Evolutionary conservation across 176 grass and related monocot genomes (phyloP).

Genomic region (Zizania latifolia): DNA sequence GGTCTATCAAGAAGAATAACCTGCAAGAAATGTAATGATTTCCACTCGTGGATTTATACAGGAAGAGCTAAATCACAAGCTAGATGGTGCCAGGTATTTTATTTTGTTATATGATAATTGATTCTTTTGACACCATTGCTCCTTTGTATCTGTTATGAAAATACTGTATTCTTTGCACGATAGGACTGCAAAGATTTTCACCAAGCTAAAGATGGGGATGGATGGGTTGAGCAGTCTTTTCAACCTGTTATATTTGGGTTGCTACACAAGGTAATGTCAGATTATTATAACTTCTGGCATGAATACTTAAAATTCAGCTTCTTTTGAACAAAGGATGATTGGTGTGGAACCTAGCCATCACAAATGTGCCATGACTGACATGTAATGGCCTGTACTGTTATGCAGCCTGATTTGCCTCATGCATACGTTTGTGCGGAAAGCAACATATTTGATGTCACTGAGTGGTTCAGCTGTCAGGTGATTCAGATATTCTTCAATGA

Average conservation of each 20-base stretch:
- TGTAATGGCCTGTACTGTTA: slow-evolving; percentile 25
- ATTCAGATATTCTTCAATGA: slow-evolving; percentile 22
- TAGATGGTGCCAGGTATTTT: slow-evolving; percentile 96
- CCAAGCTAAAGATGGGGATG: slow-evolving; percentile 98
- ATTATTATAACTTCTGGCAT: slow-evolving; percentile 11
- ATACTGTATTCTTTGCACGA: neutral
- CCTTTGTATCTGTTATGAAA: slow-evolving; percentile 2
- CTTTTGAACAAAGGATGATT: slow-evolving; percentile 4
- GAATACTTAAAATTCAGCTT: neutral
- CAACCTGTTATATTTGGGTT: slow-evolving; percentile 80
- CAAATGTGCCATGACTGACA: slow-evolving; percentile 25
- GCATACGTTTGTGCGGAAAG: slow-evolving; percentile 88
- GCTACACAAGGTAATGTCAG: slow-evolving; percentile 60
- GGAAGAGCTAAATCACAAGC: slow-evolving; percentile 80
- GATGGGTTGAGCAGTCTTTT: slow-evolving; percentile 97
- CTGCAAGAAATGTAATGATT: slow-evolving; percentile 86
- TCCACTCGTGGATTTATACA: slow-evolving; percentile 85
- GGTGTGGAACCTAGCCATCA: neutral
- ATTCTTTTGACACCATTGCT: slow-evolving; percentile 7
- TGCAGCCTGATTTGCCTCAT: slow-evolving; percentile 72
- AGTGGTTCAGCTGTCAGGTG: slow-evolving; percentile 98
- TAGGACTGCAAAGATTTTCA: slow-evolving; percentile 98
- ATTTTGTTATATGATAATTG: neutral
- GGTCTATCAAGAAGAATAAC: slow-evolving; percentile 83
- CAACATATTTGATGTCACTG: slow-evolving; percentile 90